Base-by-base conservation (phyloP, 1,284 basidiomycete species). In the Ceratobasidium sp. region DNA sequence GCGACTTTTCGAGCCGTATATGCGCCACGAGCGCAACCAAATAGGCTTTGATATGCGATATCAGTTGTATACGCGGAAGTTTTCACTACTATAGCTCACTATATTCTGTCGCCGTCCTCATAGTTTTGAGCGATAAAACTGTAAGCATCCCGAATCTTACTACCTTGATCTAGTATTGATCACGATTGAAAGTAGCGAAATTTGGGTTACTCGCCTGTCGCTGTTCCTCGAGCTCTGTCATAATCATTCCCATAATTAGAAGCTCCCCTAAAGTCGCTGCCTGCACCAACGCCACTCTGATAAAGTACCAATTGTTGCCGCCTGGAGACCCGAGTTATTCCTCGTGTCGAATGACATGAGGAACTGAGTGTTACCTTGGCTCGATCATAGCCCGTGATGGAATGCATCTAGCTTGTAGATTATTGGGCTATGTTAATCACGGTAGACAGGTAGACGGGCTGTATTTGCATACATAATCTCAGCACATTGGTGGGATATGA, bases 1-100 rank as follows among this genome's bases (percentile, higher is more conserved):
- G 79, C 79, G 26, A 79, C 79, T 49, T 78, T 79, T n/a, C 79
- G 77, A 33, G 77, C 79, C 26, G 79, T 79, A 72, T 79, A 79
- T 66, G 79, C 79, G 40, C 79, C 79, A 15, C 77, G 69, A 55
- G 77, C 75, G 46, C 75, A 78, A 2, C 77, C 77, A 42, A 78
- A 78, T 28, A 78, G 42, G 40, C 70, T 75, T n/a, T 15, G 3
- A 26, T 33, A 23, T 23, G 23, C 44, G 51, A 69, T 51, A 44
- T 46, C 53, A n/a, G 15, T 33, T 20, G 5, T 12, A 33, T 7
- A 49, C 3, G 18, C n/a, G n/a, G 6, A 33, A 12, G 33, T 33
- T 33, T 33, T 33, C 33, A 33, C 33, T 33, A 28, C 28, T 64
- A 4, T 42, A 51, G 51, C 58, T 63, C 42, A 64, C 68, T 39